Conservation (phyloP, 2,329 filamentous ascomycete species). For the Neonectria faginata region DNA sequence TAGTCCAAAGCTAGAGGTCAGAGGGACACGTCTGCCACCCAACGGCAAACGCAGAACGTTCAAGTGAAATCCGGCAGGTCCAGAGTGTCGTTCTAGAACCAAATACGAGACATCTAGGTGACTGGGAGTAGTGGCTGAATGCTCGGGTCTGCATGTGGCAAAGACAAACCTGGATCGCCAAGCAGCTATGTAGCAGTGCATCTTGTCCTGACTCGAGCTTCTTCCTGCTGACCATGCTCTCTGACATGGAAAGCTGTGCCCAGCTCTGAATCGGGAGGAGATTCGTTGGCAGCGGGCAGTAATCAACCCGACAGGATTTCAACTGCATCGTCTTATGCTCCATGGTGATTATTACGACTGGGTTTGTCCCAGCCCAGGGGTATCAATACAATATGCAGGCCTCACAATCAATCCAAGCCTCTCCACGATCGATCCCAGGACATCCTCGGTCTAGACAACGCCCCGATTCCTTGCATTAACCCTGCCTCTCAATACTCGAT, state of each 20-base stretch:
- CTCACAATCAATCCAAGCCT: neutral
- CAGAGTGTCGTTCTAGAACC: neutral
- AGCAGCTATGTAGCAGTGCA: constrained; percentile 2
- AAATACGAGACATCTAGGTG: constrained; percentile 6
- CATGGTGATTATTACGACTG: neutral
- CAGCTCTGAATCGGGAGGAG: neutral
- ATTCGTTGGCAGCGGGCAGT: neutral
- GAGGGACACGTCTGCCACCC: constrained; percentile 1
- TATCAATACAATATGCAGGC: constrained; percentile 9
- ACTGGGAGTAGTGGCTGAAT: constrained; percentile 8
- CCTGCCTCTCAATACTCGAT: neutral
- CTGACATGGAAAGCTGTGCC: neutral
- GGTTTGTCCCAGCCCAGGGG: constrained; percentile 1
- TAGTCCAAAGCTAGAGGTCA: constrained; percentile 4
- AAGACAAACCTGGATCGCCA: constrained; percentile 1
- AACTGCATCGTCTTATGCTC: neutral
- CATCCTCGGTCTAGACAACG: neutral
- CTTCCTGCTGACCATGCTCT: neutral
- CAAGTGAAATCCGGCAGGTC: constrained; percentile 3
- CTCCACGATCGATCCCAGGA: neutral
- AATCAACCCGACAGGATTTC: neutral
- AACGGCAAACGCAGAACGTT: constrained; percentile 1
- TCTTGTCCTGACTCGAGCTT: neutral
- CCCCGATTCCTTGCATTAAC: neutral
- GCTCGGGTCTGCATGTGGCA: constrained; percentile 5